Percentiles rank a stretch among this genome's conserved stretches.
These are phyloP conservation scores for Ceratocystis huliohia DNA, from an alignment of 2,329 filamentous ascomycete species.

Conservation along the genomic window DNA sequence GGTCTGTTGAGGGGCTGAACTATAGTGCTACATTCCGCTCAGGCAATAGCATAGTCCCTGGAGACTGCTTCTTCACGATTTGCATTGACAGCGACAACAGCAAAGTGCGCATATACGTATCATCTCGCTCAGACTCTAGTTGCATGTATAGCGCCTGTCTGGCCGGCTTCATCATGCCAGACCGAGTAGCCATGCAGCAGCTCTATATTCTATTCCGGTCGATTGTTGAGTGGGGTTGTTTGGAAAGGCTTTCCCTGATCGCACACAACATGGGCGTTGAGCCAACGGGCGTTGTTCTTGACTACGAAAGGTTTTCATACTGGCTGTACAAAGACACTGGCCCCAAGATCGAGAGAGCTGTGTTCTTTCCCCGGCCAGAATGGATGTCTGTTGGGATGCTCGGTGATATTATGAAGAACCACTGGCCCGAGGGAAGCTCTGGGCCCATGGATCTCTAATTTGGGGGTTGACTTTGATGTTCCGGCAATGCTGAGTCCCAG, in stretches of 20 bases:
- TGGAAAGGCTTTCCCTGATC: slow-evolving; percentile 1
- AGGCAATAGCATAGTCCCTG: not conserved
- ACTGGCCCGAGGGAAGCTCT: slow-evolving; percentile 1
- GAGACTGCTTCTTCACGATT: slow-evolving; percentile 15
- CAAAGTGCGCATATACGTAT: slow-evolving; percentile 10
- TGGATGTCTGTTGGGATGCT: slow-evolving; percentile 7
- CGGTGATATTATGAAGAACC: slow-evolving; percentile 1
- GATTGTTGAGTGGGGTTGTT: slow-evolving; percentile 13
- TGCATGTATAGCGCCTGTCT: slow-evolving; percentile 9
- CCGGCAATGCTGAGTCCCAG: not conserved
- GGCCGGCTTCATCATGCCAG: not conserved
- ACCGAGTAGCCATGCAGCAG: slow-evolving; percentile 5
- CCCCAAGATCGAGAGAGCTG: not conserved
- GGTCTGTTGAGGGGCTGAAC: slow-evolving; percentile 2
- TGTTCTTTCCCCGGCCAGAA: slow-evolving; percentile 11
- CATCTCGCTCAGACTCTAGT: not conserved
- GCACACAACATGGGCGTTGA: not conserved
- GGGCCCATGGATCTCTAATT: not conserved
- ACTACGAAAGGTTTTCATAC: slow-evolving; percentile 7
- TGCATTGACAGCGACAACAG: slow-evolving; percentile 9
- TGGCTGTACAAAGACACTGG: slow-evolving; percentile 1
- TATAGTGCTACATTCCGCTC: not conserved
- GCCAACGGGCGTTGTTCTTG: not conserved
- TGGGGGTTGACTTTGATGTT: not conserved
- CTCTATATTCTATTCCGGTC: slow-evolving; percentile 11